phyloP scores from a whole-genome alignment of 768 basidiomycete genomes.

The Amanita muscaria region DNA sequence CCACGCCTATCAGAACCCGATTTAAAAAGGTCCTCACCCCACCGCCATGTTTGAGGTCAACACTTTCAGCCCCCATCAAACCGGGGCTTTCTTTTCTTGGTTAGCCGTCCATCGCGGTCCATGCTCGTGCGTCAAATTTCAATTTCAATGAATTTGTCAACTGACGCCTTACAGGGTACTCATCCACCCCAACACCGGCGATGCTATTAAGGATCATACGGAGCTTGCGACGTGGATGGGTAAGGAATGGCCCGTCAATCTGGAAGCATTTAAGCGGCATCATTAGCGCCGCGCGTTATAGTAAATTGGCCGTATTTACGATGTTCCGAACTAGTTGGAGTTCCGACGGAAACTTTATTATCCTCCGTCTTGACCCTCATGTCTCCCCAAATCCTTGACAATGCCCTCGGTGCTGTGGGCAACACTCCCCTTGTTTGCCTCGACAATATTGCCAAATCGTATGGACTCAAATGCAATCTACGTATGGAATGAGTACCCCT shows the following conservation, averaged over 20 bases:
- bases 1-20: too few species aligned
- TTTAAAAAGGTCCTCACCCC: conserved; percentile 65
- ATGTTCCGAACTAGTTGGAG: too few species aligned
- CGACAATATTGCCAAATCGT: conserved; percentile 61
- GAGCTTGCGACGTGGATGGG: conserved; percentile 65
- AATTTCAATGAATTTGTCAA: too few species aligned
- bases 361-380: conserved; percentile 17
- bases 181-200: conserved; percentile 61
- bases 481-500: conserved; percentile 37
- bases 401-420: conserved; percentile 79
- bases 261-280: conserved; percentile 16
- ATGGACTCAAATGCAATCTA: conserved; percentile 84
- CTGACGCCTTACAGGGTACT: conserved; percentile 37
- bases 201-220: conserved; percentile 50
- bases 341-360: neutral
- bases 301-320: too few species aligned
- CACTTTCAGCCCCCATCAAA: conserved; percentile 57
- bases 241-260: conserved; percentile 43
- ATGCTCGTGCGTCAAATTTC: conserved; percentile 45
- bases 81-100: conserved; percentile 61
- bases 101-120: conserved; percentile 60
- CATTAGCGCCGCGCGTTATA: neutral
- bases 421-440: conserved; percentile 87
- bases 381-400: conserved; percentile 54
- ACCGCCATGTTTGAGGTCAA: conserved; percentile 69